These are phyloP conservation scores for Hysterangium stoloniferum DNA, from an alignment of 768 basidiomycete genomes.

Conservation along the genomic window DNA sequence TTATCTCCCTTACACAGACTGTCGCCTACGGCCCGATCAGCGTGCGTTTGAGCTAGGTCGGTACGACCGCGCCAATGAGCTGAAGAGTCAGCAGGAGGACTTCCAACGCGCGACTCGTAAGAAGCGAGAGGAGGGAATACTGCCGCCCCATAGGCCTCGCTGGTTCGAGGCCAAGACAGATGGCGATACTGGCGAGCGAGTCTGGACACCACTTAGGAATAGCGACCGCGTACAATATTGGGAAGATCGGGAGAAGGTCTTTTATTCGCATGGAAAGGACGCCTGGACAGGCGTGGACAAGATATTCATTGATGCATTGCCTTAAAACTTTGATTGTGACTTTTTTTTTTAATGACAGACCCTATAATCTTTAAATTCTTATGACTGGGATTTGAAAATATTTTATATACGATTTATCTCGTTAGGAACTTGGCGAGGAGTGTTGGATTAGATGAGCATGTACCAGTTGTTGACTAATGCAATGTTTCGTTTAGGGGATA, in stretches of 20 bases:
- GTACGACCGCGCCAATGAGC: constrained; percentile 75
- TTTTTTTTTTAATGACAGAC: too few species aligned
- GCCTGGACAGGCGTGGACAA: constrained; percentile 65
- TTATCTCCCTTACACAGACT: constrained; percentile 84
- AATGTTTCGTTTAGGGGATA: too few species aligned
- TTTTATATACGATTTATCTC: too few species aligned
- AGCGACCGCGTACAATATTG: constrained; percentile 68
- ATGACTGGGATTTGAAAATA: too few species aligned
- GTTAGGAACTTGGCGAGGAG: too few species aligned
- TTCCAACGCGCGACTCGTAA: constrained; percentile 67
- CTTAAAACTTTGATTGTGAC: constrained; percentile 17
- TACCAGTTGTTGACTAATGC: too few species aligned
- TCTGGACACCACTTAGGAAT: constrained; percentile 67
- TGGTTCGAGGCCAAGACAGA: constrained; percentile 86
- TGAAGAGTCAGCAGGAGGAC: constrained; percentile 79
- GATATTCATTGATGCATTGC: constrained; percentile 69
- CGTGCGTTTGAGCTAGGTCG: constrained; percentile 87
- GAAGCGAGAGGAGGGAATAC: constrained; percentile 64
- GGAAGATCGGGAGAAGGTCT: constrained; percentile 64
- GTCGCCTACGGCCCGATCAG: constrained; percentile 87
- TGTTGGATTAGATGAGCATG: too few species aligned
- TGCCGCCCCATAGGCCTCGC: constrained; percentile 67
- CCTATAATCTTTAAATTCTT: too few species aligned
- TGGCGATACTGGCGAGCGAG: constrained; percentile 80
- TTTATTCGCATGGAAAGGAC: constrained; percentile 30